Conservation (phyloP, 148 eudicot species). For the Silene latifolia region DNA sequence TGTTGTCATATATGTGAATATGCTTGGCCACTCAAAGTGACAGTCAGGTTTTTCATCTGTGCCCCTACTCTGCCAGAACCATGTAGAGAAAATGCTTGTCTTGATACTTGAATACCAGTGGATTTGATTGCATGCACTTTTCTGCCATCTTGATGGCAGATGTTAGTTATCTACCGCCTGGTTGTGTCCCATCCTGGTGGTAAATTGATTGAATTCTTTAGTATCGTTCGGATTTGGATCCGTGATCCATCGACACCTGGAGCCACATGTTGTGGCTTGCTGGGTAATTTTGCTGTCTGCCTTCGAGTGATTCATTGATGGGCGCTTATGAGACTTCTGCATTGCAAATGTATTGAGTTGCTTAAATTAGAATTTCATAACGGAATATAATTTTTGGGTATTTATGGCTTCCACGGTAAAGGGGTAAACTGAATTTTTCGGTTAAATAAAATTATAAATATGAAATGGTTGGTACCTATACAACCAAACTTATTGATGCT, state of each 20-base stretch:
- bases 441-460: too few relatives aligned
- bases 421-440: too few relatives aligned
- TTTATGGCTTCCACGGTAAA: too few relatives aligned
- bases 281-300: neutral
- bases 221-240: neutral
- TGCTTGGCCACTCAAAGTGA: slow-evolving; percentile 21
- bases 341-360: neutral
- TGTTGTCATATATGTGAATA: slow-evolving; percentile 26
- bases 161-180: neutral
- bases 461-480: neutral
- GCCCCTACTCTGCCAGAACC: neutral
- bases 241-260: neutral
- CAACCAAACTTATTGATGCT: neutral
- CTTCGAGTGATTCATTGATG: neutral
- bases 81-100: slow-evolving; percentile 6
- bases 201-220: neutral
- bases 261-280: neutral
- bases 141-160: neutral
- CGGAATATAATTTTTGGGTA: too few relatives aligned
- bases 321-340: too few relatives aligned
- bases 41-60: neutral
- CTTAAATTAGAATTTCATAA: neutral
- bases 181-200: neutral
- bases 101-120: neutral
- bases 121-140: neutral